phyloP scores from a whole-genome alignment of 2,329 filamentous ascomycete species.

The Ophiosphaerella korrae region DNA sequence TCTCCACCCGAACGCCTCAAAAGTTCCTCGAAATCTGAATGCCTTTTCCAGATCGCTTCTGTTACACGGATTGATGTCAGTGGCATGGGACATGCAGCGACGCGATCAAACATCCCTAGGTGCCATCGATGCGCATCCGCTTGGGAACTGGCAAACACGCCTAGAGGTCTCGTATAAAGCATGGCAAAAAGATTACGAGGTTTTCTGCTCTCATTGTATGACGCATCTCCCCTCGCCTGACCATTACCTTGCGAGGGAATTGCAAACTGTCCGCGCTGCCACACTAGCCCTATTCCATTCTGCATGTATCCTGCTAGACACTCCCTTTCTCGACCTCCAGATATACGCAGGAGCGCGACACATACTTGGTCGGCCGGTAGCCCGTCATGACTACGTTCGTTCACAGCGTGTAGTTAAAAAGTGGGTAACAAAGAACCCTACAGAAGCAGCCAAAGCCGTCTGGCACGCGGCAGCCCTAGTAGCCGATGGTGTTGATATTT shows the following conservation, averaged over 20 bases:
- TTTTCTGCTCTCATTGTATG: slow-evolving; percentile 51
- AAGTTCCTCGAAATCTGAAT: slow-evolving; percentile 52
- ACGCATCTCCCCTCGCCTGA: slow-evolving; percentile 31
- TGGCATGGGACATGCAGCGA: slow-evolving; percentile 66
- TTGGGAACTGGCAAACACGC: slow-evolving; percentile 58
- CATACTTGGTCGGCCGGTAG: slow-evolving; percentile 63
- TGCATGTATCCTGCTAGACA: slow-evolving; percentile 61
- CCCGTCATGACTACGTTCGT: slow-evolving; percentile 55
- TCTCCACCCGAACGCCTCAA: slow-evolving; percentile 50
- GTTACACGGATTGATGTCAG: slow-evolving; percentile 66
- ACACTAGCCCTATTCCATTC: slow-evolving; percentile 64
- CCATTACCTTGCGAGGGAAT: slow-evolving; percentile 47
- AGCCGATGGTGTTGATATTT: slow-evolving; percentile 54
- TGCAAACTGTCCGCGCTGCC: slow-evolving; percentile 56
- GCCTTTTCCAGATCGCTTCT: slow-evolving; percentile 60
- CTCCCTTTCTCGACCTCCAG: slow-evolving; percentile 66
- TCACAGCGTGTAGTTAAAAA: slow-evolving; percentile 58
- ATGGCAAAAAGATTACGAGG: slow-evolving; percentile 65
- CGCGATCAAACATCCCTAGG: slow-evolving; percentile 65
- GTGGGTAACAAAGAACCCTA: slow-evolving; percentile 50
- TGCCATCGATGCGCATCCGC: slow-evolving; percentile 40
- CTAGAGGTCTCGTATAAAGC: slow-evolving; percentile 60
- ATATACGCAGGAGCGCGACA: slow-evolving; percentile 65
- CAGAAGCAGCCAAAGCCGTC: slow-evolving; percentile 51
- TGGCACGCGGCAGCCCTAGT: slow-evolving; percentile 62